Conservation (phyloP, 176 grass and related monocot genomes). For the Panicum miliaceum region DNA sequence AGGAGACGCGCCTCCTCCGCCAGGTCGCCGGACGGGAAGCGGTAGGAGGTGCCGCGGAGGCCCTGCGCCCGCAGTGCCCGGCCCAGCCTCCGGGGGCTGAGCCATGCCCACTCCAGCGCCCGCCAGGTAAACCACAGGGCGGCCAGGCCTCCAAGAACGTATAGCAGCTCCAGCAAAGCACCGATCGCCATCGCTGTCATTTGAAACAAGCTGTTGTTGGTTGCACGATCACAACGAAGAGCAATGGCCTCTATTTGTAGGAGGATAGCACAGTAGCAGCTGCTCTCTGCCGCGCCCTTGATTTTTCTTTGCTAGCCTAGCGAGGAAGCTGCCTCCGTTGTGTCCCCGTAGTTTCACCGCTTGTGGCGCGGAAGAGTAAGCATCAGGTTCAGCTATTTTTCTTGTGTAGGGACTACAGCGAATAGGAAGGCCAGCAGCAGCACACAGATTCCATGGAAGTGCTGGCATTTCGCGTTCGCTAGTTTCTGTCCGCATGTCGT, state of each 20-base stretch:
- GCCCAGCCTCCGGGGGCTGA: constrained; percentile 28
- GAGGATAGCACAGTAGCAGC: neutral
- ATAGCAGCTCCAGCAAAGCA: neutral
- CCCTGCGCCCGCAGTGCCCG: constrained; percentile 8
- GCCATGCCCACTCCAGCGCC: constrained; percentile 10
- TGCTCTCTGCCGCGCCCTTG: neutral
- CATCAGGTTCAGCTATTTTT: neutral
- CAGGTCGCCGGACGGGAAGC: constrained; percentile 23
- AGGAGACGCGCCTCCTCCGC: neutral
- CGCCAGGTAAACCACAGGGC: neutral
- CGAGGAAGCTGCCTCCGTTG: neutral
- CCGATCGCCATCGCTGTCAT: neutral
- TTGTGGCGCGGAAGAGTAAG: no score
- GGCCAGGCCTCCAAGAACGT: neutral
- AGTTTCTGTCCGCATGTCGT: neutral
- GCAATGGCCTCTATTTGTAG: neutral
- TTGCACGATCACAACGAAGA: neutral
- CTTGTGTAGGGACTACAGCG: neutral
- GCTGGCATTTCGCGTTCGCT: neutral
- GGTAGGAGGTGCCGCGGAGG: constrained; percentile 16
- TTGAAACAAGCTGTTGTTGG: neutral
- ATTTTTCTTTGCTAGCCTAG: neutral
- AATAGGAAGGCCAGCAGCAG: neutral
- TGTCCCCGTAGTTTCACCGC: no score
- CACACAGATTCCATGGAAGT: neutral